Percentiles rank a stretch among this genome's conserved stretches.
These are phyloP conservation scores for Anthoceros angustus DNA, from an alignment of 225 moss, liverwort and hornwort species.

Conservation along the genomic window DNA sequence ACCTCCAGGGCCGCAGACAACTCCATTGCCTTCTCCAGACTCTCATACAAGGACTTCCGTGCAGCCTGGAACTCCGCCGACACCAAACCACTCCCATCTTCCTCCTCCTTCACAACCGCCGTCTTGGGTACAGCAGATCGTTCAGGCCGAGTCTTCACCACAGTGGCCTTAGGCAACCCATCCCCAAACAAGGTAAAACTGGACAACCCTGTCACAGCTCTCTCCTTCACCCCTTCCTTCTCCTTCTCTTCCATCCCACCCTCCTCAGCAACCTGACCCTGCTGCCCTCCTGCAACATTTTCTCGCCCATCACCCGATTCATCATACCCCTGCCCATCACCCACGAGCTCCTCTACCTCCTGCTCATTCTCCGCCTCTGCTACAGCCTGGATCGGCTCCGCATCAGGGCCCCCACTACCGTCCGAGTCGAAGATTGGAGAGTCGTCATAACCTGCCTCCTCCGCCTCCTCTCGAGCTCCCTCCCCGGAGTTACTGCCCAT, in stretches of 20 bases:
- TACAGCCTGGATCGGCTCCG: neutral
- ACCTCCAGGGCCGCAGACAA: neutral
- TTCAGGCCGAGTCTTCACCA: neutral
- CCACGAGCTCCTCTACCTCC: neutral
- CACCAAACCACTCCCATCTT: conserved; percentile 11
- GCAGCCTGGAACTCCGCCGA: conserved; percentile 21
- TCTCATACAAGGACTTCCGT: conserved; percentile 1
- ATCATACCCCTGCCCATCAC: neutral
- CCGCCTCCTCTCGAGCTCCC: neutral
- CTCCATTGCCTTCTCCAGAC: conserved; percentile 1
- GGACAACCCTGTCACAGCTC: neutral
- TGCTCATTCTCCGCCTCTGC: neutral
- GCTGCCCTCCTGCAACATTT: neutral
- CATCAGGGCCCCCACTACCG: neutral
- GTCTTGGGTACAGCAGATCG: neutral
- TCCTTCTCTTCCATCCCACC: neutral
- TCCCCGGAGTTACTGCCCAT: neutral
- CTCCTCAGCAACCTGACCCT: too few relatives aligned
- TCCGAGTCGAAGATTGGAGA: neutral
- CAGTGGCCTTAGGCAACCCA: neutral
- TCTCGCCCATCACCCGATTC: neutral
- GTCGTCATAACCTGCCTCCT: neutral
- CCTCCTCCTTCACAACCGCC: neutral
- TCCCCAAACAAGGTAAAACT: neutral
- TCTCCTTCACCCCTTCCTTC: neutral